Base-by-base conservation (phyloP, 805 yeast species). In the Myxozyma melibiosi region DNA sequence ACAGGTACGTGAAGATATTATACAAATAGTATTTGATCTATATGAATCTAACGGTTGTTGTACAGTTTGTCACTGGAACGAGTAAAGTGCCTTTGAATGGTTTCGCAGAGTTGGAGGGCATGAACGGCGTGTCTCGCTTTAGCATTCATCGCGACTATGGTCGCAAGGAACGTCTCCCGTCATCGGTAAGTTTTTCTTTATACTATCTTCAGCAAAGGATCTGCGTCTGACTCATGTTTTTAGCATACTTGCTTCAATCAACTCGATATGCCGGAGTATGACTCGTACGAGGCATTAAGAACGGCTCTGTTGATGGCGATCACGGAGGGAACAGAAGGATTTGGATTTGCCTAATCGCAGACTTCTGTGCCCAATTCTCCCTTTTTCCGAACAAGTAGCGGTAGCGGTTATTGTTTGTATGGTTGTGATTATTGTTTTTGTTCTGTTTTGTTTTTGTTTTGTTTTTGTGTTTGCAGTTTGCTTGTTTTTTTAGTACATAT, bases 71-170 rank as follows among this genome's bases (percentile, higher is more conserved):
- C 1, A 94, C 99, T 0, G 99, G 99, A 58, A 92, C 99, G 0
- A 85, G 95, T 61, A 90, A 91, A 71, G 98, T 94, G 7, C 99
- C 99, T 24, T 77, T 91, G 61, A 87, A 88, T 67, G 99, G 99
- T 1, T 94, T 94, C 70, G 86, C 87, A 65, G 96, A 86, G 66
- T 78, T 94, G 61, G 85, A 88, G 54, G 97, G 98, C 18, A 88
- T 90, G 61, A 83, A 84, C 67, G 97, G 97, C 1, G 79, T 84
- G 6, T 83, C 90, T 44, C 88, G 88, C 68, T 94, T 94, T 73
- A 84, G 88, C 60, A 88, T 94, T 56, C 97, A 90, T 69, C 80
- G 95, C 55, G 97, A 89, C 66, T 90, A 87, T 71, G 96, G 96
- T 1, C 74, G 86, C 9, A 81, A 84, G 6, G 95, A 89, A 54